Conservation (phyloP, 2,329 filamentous ascomycete species). For the Botryotinia narcissicola region DNA sequence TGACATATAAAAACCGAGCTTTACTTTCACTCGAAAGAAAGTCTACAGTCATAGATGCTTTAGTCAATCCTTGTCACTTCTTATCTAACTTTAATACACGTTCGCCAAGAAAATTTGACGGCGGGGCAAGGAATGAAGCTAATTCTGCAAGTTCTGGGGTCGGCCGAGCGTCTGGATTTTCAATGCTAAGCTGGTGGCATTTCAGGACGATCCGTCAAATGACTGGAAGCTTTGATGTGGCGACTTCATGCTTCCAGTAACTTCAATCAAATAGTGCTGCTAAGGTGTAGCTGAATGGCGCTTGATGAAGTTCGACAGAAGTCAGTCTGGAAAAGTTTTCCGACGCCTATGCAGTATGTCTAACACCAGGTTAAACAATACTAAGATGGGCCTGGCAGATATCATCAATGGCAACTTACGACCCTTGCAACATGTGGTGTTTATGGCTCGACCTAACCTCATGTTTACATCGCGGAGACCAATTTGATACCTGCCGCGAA, state of each 20-base stretch:
- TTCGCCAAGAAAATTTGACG: background rate
- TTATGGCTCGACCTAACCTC: background rate
- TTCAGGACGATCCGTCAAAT: background rate
- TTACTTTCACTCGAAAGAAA: background rate
- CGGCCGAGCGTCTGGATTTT: constrained; percentile 5
- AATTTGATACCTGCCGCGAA: background rate
- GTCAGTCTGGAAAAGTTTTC: background rate
- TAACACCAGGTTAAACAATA: background rate
- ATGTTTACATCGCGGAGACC: background rate
- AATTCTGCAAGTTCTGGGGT: constrained; percentile 8
- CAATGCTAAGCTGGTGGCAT: background rate
- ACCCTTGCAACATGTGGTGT: background rate
- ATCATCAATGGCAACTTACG: background rate
- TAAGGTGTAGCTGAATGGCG: background rate
- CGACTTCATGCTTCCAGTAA: background rate
- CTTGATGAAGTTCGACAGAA: too few species aligned
- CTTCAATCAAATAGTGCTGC: background rate
- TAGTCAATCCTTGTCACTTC: background rate
- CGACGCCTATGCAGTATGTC: background rate
- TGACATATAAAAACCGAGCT: background rate
- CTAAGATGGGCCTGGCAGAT: background rate
- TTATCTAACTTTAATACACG: background rate
- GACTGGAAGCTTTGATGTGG: background rate
- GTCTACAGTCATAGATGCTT: background rate
- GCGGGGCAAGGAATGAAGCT: background rate